Percentiles rank a stretch among this genome's conserved stretches.
Conservation (phyloP, 2,329 filamentous ascomycete genomes). For the Colletotrichum sojae region DNA sequence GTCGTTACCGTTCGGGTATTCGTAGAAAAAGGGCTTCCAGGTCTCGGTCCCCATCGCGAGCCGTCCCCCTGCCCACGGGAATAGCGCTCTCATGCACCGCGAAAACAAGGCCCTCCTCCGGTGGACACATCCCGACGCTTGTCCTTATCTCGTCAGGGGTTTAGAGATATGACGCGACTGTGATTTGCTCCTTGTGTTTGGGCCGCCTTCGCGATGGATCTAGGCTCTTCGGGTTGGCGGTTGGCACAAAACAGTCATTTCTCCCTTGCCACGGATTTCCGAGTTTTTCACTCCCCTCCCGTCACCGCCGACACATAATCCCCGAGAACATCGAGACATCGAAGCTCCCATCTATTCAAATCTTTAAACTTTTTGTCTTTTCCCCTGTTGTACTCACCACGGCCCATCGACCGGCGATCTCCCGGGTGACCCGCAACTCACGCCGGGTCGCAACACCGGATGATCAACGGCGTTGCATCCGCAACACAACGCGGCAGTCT, state of each 20-base stretch:
- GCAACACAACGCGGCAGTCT: slow-evolving; percentile 6
- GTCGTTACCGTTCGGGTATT: slow-evolving; percentile 27
- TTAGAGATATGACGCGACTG: slow-evolving; percentile 25
- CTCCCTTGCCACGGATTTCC: slow-evolving; percentile 24
- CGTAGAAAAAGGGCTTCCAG: slow-evolving; percentile 10
- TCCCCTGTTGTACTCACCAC: not conserved
- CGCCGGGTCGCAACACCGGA: slow-evolving; percentile 1
- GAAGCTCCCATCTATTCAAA: not conserved
- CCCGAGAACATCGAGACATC: not conserved
- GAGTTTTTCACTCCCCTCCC: not conserved
- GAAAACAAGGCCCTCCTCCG: slow-evolving; percentile 11
- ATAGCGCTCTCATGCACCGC: slow-evolving; percentile 24
- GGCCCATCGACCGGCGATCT: not conserved
- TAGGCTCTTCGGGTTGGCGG: not conserved
- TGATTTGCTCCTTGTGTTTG: slow-evolving; percentile 20
- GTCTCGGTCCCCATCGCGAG: slow-evolving; percentile 2
- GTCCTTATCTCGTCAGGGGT: slow-evolving; percentile 25
- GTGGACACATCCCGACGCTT: slow-evolving; percentile 31
- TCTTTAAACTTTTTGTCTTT: not conserved
- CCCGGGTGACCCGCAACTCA: slow-evolving; percentile 17
- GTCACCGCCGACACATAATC: slow-evolving; percentile 10
- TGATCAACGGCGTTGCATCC: slow-evolving; percentile 1
- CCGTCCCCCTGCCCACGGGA: slow-evolving; percentile 13
- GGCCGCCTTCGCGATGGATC: slow-evolving; percentile 4
- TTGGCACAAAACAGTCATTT: slow-evolving; percentile 17